Evolutionary conservation across 2,329 filamentous ascomycete genomes (phyloP), one percentile per base, ranked within the genome.

Genomic region (Diaporthe sp.): DNA sequence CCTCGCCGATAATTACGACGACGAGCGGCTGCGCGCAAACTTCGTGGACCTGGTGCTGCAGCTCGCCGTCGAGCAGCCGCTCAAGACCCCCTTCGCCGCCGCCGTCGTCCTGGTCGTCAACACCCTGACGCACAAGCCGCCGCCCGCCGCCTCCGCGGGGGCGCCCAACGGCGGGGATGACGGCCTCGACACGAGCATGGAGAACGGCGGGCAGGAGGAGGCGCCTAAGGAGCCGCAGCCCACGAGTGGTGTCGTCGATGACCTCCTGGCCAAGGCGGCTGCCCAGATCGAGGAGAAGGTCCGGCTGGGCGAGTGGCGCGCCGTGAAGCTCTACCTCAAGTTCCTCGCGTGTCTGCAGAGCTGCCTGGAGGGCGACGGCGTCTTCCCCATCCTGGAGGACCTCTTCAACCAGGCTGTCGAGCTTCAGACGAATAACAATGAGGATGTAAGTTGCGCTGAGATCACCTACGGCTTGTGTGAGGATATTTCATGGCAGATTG

Each of bases 81-180:
- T 99, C 84, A 98, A 98, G 88, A 97, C 95, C n/a, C 96, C 97
- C 0, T 98, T 98, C 82, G 90, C 98, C 51, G 95, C 96, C 13
- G 95, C 94, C 28, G 92, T 96, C 19, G 90, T 97, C 58, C 89
- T 98, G 75, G 90, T 95, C 74, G 90, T 93, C 78, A 98, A 98
- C 85, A 90, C 91, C 37, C 86, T 94, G 79, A 95, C 58, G 39
- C 44, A 68, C 57, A 75, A 74, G 61, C 74, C 76, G 19, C 51
- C 74, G 39, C 61, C 76, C 19, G 44, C 62, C 2, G 55, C 95
- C 81, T 88, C 93, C 6, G 28, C 34, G 2, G 31, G 49, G 17
- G 53, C 72, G 22, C 42, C 69, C 13, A 73, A 75, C n/a, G 73
- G 73, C 12, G 69, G 49, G 3, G 61, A 75, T 28, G 73, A 70